Conservation (phyloP, 352 stramenopile genomes). For the Phytophthora syringae region DNA sequence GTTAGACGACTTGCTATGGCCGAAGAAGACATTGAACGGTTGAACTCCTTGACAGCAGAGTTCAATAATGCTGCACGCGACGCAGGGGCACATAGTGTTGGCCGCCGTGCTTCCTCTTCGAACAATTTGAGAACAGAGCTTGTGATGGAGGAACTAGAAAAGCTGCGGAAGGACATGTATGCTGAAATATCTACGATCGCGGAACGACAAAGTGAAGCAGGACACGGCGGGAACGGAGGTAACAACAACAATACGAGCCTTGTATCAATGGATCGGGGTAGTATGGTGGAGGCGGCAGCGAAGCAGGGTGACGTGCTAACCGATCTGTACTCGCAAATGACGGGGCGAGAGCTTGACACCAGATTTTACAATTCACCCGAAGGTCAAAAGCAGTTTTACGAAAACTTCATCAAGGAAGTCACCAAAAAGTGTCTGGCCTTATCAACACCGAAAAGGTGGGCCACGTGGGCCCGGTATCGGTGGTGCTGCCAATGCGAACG, state of each 20-base stretch:
- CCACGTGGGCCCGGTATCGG: slow-evolving; percentile 35
- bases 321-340: slow-evolving; percentile 69
- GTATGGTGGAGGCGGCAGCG: slow-evolving; percentile 26
- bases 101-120: slow-evolving; percentile 21
- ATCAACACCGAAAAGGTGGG: slow-evolving; percentile 54
- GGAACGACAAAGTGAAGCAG: slow-evolving; percentile 20
- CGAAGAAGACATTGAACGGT: slow-evolving; percentile 71
- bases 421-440: slow-evolving; percentile 79
- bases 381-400: slow-evolving; percentile 69
- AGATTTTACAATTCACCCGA: slow-evolving; percentile 51
- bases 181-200: slow-evolving; percentile 61
- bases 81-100: too few relatives aligned
- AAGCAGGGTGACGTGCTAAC: slow-evolving; percentile 56
- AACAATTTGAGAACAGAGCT: slow-evolving; percentile 35
- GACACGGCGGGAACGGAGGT: slow-evolving; percentile 26
- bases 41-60: slow-evolving; percentile 39
- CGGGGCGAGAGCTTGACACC: slow-evolving; percentile 54
- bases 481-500: slow-evolving; percentile 47
- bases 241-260: slow-evolving; percentile 23
- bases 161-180: slow-evolving; percentile 58
- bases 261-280: slow-evolving; percentile 23
- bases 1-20: slow-evolving; percentile 58
- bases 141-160: slow-evolving; percentile 53
- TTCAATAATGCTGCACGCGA: too few relatives aligned
- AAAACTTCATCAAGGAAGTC: slow-evolving; percentile 75